Conservation (phyloP, 768 basidiomycete species). For the Harrya chromipes region DNA sequence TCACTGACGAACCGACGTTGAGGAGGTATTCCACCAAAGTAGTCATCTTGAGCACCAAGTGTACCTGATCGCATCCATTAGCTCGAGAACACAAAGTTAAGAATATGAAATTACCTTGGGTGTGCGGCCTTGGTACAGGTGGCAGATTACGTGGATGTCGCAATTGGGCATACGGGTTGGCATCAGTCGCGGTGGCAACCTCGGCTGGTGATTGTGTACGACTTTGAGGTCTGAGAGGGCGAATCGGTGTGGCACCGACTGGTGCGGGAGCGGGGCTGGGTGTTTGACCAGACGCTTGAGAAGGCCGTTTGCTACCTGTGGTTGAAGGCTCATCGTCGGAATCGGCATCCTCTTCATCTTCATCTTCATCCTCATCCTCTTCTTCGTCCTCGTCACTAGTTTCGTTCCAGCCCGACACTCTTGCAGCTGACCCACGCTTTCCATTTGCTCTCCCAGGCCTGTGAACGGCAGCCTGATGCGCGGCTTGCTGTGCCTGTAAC, state of each 20-base stretch:
- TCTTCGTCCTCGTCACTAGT: slow-evolving; percentile 84
- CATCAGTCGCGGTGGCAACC: slow-evolving; percentile 28
- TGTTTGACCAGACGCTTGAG: slow-evolving; percentile 18
- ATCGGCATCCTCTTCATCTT: slow-evolving; percentile 62
- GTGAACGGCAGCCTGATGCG: slow-evolving; percentile 72
- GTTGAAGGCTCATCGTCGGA: slow-evolving; percentile 50
- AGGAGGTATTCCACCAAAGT: slow-evolving; percentile 31
- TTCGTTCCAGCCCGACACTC: slow-evolving; percentile 50
- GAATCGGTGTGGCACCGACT: slow-evolving; percentile 23
- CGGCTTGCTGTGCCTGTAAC: slow-evolving; percentile 78
- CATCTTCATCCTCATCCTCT: slow-evolving; percentile 75
- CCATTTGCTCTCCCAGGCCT: slow-evolving; percentile 63
- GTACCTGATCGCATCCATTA: slow-evolving; percentile 13
- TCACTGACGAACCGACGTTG: slow-evolving; percentile 54
- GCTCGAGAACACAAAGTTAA: neutral
- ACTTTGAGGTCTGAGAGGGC: slow-evolving; percentile 29
- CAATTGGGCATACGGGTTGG: slow-evolving; percentile 44
- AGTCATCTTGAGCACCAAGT: slow-evolving; percentile 46
- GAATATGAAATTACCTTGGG: slow-evolving; percentile 39
- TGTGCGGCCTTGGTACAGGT: slow-evolving; percentile 51
- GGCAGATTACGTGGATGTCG: slow-evolving; percentile 64
- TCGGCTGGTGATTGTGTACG: slow-evolving; percentile 31
- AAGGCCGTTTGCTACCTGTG: slow-evolving; percentile 32
- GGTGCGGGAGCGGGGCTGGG: slow-evolving; percentile 18
- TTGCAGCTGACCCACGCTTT: slow-evolving; percentile 40